Percentiles rank a stretch among this genome's conserved stretches.
phyloP scores from a whole-genome alignment of 331 rosid species.

The Malus hybrid region DNA sequence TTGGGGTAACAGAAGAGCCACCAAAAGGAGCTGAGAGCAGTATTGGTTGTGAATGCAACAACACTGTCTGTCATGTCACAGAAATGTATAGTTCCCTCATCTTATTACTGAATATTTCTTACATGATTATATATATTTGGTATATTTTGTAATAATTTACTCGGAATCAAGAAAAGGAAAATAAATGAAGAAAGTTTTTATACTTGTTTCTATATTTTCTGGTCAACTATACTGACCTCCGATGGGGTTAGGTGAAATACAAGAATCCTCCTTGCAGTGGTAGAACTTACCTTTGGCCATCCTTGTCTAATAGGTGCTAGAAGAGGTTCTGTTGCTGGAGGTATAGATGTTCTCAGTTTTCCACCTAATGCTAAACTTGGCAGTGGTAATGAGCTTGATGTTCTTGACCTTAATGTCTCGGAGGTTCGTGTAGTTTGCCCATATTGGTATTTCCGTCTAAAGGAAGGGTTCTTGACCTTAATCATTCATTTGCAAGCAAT shows the following conservation, averaged over 20 bases:
- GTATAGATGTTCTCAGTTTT: not conserved
- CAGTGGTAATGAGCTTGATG: not conserved
- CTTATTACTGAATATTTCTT: not conserved
- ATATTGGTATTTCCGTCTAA: not conserved
- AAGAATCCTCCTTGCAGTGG: not conserved
- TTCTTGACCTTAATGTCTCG: not conserved
- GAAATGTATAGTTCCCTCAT: constrained; percentile 42
- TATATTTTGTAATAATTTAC: not conserved
- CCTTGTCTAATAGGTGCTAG: constrained; percentile 4
- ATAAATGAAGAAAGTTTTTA: not conserved
- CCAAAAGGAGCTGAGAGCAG: constrained; percentile 8
- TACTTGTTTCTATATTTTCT: not conserved
- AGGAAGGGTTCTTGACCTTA: not conserved
- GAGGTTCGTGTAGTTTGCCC: constrained; percentile 4
- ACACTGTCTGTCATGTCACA: constrained; percentile 53
- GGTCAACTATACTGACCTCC: constrained; percentile 5
- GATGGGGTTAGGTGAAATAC: not conserved
- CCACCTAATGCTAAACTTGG: not conserved
- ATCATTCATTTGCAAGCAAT: not conserved
- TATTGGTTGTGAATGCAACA: constrained; percentile 30
- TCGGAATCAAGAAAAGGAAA: not conserved
- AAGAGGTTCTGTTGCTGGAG: not conserved
- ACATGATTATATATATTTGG: not conserved
- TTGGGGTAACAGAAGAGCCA: constrained; percentile 23
- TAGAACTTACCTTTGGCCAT: not conserved